These are phyloP conservation scores for Aspergillus persii DNA, from an alignment of 2,329 filamentous ascomycete species.

Conservation along the genomic window DNA sequence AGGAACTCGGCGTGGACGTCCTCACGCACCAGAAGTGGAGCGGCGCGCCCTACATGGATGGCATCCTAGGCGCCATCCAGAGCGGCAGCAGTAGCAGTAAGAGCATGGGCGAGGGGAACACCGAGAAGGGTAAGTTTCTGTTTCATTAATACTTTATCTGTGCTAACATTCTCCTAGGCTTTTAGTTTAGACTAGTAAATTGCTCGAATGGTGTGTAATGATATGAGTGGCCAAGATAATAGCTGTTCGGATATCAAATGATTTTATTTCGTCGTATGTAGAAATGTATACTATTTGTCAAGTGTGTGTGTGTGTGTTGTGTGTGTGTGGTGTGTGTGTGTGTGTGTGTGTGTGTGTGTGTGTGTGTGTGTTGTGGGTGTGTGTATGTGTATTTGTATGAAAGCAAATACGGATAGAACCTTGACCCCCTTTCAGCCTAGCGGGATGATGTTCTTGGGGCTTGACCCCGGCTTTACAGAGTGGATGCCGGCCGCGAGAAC, in stretches of 20 bases:
- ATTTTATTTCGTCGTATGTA: background rate
- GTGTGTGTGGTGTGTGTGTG: too few relatives aligned
- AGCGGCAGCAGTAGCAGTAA: conserved; percentile 84
- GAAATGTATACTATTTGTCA: too few relatives aligned
- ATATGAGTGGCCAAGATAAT: background rate
- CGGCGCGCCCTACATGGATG: conserved; percentile 74
- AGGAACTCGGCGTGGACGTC: conserved; percentile 88
- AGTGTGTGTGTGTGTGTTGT: background rate
- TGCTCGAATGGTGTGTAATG: background rate
- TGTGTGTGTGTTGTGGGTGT: too few relatives aligned
- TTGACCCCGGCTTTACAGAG: too few relatives aligned
- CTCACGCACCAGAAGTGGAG: conserved; percentile 86
- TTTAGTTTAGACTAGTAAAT: background rate
- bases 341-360: too few relatives aligned
- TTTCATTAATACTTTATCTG: background rate
- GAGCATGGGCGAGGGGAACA: conserved; percentile 95
- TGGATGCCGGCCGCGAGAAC: too few relatives aligned
- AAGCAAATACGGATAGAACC: too few relatives aligned
- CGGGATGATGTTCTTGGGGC: too few relatives aligned
- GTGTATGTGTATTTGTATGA: too few relatives aligned
- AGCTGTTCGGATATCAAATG: background rate
- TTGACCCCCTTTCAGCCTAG: too few relatives aligned
- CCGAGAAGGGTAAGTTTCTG: conserved; percentile 56
- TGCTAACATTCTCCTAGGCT: background rate
- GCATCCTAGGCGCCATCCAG: conserved; percentile 84